Evolutionary conservation across 768 basidiomycete species (phyloP), one percentile per base, ranked within the genome.

Genomic region (Mycena amicta): DNA sequence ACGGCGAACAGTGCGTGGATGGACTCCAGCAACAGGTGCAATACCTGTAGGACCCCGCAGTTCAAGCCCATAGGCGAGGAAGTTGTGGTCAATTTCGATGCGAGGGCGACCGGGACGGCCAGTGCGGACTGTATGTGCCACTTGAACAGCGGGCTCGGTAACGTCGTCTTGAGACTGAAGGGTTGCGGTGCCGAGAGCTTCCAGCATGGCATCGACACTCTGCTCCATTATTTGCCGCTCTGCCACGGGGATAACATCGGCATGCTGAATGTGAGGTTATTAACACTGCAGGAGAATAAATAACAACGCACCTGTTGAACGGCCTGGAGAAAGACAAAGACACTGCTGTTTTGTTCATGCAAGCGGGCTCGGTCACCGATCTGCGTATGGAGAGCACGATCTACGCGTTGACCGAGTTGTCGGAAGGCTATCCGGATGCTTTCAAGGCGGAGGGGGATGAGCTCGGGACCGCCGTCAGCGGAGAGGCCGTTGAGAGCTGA

Each of bases 51-150:
- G 68, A 2, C 70, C 70, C 12, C 63, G 66, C 1, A 68, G 53
- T 20, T 63, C 26, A 1, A 71, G 53, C 4, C 68, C 64, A 22
- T 45, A 45, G 3, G 58, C 28, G 1, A 75, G 64, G n/a, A 73
- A 54, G 4, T 56, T 26, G 1, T 53, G 59, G 41, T 71, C 57
- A 20, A 74, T 71, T 11, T 71, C 64, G 2, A 69, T 58, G 3
- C 61, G 53, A 18, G 72, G 72, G 0, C 71, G 62, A 4, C 72
- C 69, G 2, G 49, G 61, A 37, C 51, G 62, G 4, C 68, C 66
- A 12, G 66, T 68, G 53, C n/a, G 23, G 5, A 29, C 25, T 4
- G 18, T n/a, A 8, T 50, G 45, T 3, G 54, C 12, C 1, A 59
- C 31, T n/a, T 28, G 53, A 39, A 57, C 31, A 1, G 26, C 29